A percentile compares a stretch with the other conserved stretches of the same genome.
Evolutionary conservation across 371 early-diverging fungal genomes (phyloP).

Genomic region (Mucor velutinosus): DNA sequence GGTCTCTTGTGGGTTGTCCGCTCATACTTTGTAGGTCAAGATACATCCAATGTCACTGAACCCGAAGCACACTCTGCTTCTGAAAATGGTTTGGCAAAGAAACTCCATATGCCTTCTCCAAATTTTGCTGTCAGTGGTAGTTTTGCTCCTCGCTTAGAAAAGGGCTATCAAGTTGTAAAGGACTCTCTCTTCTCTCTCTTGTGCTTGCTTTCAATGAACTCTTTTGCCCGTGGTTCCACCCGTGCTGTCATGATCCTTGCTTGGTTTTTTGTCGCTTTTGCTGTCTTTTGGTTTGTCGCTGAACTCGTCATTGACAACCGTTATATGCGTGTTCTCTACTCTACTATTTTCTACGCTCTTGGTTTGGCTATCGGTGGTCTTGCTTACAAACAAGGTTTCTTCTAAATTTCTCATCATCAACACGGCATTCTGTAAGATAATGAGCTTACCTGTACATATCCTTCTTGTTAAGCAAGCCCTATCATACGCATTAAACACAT

Average conservation of each 20-base stretch:
- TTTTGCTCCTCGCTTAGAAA: constrained; percentile 6
- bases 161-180: constrained; percentile 14
- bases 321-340: constrained; percentile 8
- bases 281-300: constrained; percentile 9
- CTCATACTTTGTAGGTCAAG: constrained; percentile 19
- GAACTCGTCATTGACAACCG: constrained; percentile 18
- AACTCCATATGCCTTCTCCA: constrained; percentile 1
- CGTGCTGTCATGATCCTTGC: constrained; percentile 7
- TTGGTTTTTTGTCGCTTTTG: constrained; percentile 30
- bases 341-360: constrained; percentile 11
- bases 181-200: constrained; percentile 20
- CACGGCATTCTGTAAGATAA: no score
- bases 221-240: constrained; percentile 35
- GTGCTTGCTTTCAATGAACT: constrained; percentile 32
- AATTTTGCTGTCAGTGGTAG: constrained; percentile 5
- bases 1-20: constrained; percentile 27
- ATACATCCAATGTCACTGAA: not conserved
- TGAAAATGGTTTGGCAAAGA: constrained; percentile 6
- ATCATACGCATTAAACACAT: not conserved
- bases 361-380: constrained; percentile 16
- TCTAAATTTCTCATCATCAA: not conserved
- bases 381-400: constrained; percentile 17
- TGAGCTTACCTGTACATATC: no score
- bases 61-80: constrained; percentile 1
- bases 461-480: no score